phyloP scores from a whole-genome alignment of 164 flowering plant genomes.

The Saururus chinensis region DNA sequence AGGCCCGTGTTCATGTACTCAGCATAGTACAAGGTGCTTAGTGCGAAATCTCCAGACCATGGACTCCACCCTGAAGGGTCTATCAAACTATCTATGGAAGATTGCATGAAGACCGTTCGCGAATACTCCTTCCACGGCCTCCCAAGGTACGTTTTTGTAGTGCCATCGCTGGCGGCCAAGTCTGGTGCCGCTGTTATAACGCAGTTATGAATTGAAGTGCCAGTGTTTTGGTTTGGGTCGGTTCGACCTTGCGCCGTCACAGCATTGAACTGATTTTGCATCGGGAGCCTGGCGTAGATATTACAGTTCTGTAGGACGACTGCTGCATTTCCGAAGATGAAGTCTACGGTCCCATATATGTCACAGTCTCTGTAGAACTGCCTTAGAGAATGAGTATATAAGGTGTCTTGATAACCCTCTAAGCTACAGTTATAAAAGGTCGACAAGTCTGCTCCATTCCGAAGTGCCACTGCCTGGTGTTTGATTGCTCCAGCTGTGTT shows the following conservation, averaged over 20 bases:
- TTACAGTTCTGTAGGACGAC: slow-evolving; percentile 52
- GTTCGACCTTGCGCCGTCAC: slow-evolving; percentile 34
- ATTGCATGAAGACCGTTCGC: slow-evolving; percentile 29
- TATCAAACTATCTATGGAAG: slow-evolving; percentile 18
- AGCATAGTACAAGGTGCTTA: slow-evolving; percentile 32
- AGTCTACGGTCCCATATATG: slow-evolving; percentile 63
- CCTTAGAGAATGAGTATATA: slow-evolving; percentile 26
- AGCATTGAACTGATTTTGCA: slow-evolving; percentile 12
- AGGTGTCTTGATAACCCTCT: slow-evolving; percentile 34
- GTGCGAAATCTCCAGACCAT: slow-evolving; percentile 34
- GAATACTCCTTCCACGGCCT: slow-evolving; percentile 50
- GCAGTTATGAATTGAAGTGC: slow-evolving; percentile 30
- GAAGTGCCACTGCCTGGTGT: slow-evolving; percentile 58
- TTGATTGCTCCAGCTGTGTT: slow-evolving; percentile 66
- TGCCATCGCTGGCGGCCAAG: slow-evolving; percentile 13
- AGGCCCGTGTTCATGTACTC: slow-evolving; percentile 35
- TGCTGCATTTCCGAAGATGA: slow-evolving; percentile 65
- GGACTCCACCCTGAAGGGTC: slow-evolving; percentile 28
- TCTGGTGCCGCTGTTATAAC: slow-evolving; percentile 24
- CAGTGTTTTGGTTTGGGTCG: slow-evolving; percentile 25
- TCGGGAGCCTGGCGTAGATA: slow-evolving; percentile 34
- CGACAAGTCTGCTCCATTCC: slow-evolving; percentile 53
- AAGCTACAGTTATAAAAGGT: slow-evolving; percentile 33
- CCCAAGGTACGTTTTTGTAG: slow-evolving; percentile 29
- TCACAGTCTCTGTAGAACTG: slow-evolving; percentile 34